These are phyloP conservation scores for Sporisorium graminicola DNA, from an alignment of 1,284 basidiomycete species.

Conservation along the genomic window DNA sequence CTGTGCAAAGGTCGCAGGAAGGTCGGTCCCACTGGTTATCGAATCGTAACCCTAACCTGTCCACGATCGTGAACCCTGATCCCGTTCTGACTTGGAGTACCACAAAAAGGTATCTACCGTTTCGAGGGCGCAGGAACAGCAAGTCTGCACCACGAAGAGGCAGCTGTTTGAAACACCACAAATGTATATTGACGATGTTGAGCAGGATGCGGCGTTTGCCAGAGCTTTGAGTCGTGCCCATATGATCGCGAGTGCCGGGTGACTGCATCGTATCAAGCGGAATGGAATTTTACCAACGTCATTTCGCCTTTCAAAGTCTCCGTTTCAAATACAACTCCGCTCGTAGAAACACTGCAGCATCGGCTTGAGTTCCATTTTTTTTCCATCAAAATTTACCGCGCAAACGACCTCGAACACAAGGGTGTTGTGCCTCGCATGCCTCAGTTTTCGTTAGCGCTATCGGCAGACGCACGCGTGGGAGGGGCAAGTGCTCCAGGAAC, in stretches of 20 bases:
- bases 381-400: neutral
- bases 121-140: too few relatives aligned
- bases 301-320: constrained; percentile 37
- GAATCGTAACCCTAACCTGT: too few relatives aligned
- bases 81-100: too few relatives aligned
- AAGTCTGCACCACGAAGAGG: neutral
- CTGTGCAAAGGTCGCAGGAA: neutral
- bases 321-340: constrained; percentile 33
- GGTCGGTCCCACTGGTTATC: too few relatives aligned
- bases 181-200: constrained; percentile 7
- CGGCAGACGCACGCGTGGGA: constrained; percentile 7
- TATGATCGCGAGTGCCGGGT: too few relatives aligned
- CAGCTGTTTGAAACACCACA: constrained; percentile 6
- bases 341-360: neutral
- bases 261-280: constrained; percentile 8
- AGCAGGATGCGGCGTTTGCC: constrained; percentile 17
- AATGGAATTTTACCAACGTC: constrained; percentile 26
- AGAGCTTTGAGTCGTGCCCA: neutral
- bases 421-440: constrained; percentile 4
- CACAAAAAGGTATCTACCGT: too few relatives aligned
- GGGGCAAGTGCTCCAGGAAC: neutral
- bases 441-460: neutral
- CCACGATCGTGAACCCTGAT: too few relatives aligned
- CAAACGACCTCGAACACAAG: neutral
- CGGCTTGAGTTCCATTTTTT: neutral